phyloP scores from a whole-genome alignment of 148 eudicot genomes.

The Heliamphora exappendiculata region DNA sequence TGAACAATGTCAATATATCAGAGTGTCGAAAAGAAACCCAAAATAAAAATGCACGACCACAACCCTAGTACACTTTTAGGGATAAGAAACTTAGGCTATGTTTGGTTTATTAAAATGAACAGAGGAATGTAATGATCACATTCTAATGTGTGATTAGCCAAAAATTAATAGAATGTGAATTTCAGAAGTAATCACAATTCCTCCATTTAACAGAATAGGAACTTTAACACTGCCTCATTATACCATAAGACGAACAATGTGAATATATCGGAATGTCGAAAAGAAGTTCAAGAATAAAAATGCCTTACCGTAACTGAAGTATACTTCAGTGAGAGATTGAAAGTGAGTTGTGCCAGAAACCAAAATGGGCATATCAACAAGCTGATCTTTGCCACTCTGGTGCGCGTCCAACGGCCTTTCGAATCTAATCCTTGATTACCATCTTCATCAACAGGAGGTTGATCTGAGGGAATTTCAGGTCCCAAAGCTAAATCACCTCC shows the following conservation, averaged over 20 bases:
- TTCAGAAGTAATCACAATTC: too few relatives aligned
- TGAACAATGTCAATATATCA: too few relatives aligned
- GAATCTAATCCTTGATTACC: constrained; percentile 39
- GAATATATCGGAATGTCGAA: constrained; percentile 5
- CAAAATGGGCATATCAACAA: constrained; percentile 85
- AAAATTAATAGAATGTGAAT: too few relatives aligned
- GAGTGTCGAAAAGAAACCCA: too few relatives aligned
- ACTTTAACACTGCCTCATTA: too few relatives aligned
- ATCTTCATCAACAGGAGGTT: constrained; percentile 11
- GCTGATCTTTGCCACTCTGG: constrained; percentile 81
- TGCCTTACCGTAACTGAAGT: constrained; percentile 90
- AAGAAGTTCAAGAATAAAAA: background rate
- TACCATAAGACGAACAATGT: background rate
- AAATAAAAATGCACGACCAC: too few relatives aligned
- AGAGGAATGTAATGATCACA: too few relatives aligned
- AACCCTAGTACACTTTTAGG: too few relatives aligned
- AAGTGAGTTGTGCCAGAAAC: constrained; percentile 89
- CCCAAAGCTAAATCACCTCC: constrained; percentile 5
- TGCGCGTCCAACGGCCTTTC: constrained; percentile 95
- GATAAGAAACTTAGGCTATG: too few relatives aligned
- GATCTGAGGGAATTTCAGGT: constrained; percentile 3
- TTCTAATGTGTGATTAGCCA: too few relatives aligned
- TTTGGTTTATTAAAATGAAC: too few relatives aligned
- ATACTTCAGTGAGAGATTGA: constrained; percentile 88
- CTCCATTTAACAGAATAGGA: too few relatives aligned